Percentiles rank a stretch among this genome's conserved stretches.
Conservation (phyloP, 2,329 filamentous ascomycete species). For the Aspergillus candidus region DNA sequence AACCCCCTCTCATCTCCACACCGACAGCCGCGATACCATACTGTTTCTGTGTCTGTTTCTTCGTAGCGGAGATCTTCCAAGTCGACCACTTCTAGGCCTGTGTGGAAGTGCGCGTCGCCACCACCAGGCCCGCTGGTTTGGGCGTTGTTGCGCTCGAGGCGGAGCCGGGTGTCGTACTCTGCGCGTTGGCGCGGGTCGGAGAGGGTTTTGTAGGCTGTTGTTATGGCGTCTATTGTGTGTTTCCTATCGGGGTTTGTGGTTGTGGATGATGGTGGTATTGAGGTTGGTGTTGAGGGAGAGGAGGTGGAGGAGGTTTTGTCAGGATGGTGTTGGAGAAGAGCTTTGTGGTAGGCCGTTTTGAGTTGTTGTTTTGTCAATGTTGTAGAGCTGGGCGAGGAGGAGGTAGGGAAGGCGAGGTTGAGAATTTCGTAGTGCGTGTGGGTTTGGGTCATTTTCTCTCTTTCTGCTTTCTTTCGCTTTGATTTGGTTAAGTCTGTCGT, state of each 20-base stretch:
- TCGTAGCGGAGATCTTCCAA: slow-evolving; percentile 49
- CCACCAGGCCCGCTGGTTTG: neutral
- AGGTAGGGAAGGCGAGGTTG: slow-evolving; percentile 26
- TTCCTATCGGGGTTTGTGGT: neutral
- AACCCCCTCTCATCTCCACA: slow-evolving; percentile 56
- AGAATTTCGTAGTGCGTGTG: slow-evolving; percentile 36
- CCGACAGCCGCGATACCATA: slow-evolving; percentile 52
- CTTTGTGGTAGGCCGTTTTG: slow-evolving; percentile 52
- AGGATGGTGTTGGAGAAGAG: slow-evolving; percentile 54
- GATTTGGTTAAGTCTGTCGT: neutral
- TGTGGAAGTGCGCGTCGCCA: slow-evolving; percentile 37
- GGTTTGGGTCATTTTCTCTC: slow-evolving; percentile 11
- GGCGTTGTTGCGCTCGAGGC: slow-evolving; percentile 19
- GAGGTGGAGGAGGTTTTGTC: slow-evolving; percentile 43
- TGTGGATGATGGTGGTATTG: neutral
- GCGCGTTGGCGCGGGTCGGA: slow-evolving; percentile 37
- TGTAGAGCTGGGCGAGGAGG: slow-evolving; percentile 13
- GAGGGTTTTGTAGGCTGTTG: slow-evolving; percentile 52
- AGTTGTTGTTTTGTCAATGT: slow-evolving; percentile 38
- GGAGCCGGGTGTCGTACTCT: slow-evolving; percentile 46
- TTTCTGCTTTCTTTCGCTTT: slow-evolving; percentile 8
- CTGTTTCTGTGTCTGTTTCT: slow-evolving; percentile 34
- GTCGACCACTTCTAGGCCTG: slow-evolving; percentile 53
- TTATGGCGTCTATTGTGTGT: slow-evolving; percentile 53
- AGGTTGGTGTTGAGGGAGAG: neutral